A percentile compares a stretch with the other conserved stretches of the same genome.
These are phyloP conservation scores for Prunus mongolica DNA, from an alignment of 306 rosid species.

Conservation along the genomic window DNA sequence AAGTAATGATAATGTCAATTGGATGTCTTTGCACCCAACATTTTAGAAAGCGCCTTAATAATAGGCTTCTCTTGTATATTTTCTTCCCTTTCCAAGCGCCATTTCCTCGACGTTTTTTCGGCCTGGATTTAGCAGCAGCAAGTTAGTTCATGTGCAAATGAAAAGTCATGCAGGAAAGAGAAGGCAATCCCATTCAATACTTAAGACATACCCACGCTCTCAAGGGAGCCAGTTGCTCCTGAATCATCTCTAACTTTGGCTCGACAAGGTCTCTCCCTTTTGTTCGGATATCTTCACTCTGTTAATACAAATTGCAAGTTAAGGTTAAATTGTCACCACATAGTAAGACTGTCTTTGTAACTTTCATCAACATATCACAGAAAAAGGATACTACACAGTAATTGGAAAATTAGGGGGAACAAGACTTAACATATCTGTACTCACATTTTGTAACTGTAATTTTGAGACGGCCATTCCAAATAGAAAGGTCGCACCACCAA, in stretches of 20 bases:
- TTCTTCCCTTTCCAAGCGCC: conserved; percentile 55
- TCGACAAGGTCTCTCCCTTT: conserved; percentile 59
- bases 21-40: conserved; percentile 47
- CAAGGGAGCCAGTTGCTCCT: conserved; percentile 54
- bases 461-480: conserved; percentile 61
- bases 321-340: conserved; percentile 9
- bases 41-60: conserved; percentile 57
- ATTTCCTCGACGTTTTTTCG: conserved; percentile 59
- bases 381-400: background rate
- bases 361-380: background rate
- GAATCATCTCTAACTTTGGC: conserved; percentile 57
- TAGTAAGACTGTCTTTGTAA: background rate
- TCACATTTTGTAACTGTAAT: conserved; percentile 63
- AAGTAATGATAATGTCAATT: conserved; percentile 23
- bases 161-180: conserved; percentile 8
- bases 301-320: conserved; percentile 26
- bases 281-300: conserved; percentile 55
- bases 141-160: conserved; percentile 20
- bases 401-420: conserved; percentile 1
- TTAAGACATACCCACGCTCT: conserved; percentile 55
- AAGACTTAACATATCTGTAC: conserved; percentile 24
- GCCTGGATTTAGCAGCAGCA: conserved; percentile 47
- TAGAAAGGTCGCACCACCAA: conserved; percentile 70
- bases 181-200: background rate
- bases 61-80: conserved; percentile 68